phyloP scores from a whole-genome alignment of 805 yeast species.

The Metschnikowia borealis region DNA sequence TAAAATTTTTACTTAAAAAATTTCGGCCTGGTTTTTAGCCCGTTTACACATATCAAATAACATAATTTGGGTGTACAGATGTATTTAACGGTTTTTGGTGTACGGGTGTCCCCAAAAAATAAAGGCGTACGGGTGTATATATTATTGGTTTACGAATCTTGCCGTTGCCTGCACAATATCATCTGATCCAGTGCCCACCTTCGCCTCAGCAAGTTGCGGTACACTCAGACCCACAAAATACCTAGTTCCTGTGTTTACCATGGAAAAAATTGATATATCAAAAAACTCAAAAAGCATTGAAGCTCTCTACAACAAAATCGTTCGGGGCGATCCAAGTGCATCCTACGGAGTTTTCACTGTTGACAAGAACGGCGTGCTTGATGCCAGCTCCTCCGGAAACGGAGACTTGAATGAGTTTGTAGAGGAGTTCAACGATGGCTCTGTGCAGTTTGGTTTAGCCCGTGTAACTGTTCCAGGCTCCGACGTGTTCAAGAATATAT shows the following conservation, averaged over 20 bases:
- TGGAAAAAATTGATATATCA: conserved; percentile 58
- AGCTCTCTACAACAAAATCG: conserved; percentile 70
- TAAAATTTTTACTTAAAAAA: no score
- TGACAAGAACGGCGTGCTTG: conserved; percentile 48
- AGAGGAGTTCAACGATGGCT: conserved; percentile 77
- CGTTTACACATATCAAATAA: no score
- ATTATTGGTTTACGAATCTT: no score
- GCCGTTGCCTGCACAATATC: not conserved
- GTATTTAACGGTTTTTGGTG: no score
- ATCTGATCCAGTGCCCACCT: conserved; percentile 1
- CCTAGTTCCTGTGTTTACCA: conserved; percentile 13
- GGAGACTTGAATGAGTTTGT: conserved; percentile 76
- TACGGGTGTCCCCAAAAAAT: not conserved
- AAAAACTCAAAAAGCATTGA: conserved; percentile 75
- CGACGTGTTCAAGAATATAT: conserved; percentile 75
- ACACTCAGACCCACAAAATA: not conserved
- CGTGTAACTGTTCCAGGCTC: conserved; percentile 90
- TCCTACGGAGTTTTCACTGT: conserved; percentile 83
- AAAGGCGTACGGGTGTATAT: not conserved
- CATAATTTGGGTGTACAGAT: no score
- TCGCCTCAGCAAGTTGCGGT: conserved; percentile 1
- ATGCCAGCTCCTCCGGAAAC: conserved; percentile 49
- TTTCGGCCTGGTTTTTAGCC: no score
- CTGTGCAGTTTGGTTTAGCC: conserved; percentile 85
- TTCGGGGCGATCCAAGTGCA: conserved; percentile 65